Evolutionary conservation across 2,329 filamentous ascomycete genomes (phyloP), one percentile per base, ranked within the genome.

Genomic region (Raffaelea albimanens): DNA sequence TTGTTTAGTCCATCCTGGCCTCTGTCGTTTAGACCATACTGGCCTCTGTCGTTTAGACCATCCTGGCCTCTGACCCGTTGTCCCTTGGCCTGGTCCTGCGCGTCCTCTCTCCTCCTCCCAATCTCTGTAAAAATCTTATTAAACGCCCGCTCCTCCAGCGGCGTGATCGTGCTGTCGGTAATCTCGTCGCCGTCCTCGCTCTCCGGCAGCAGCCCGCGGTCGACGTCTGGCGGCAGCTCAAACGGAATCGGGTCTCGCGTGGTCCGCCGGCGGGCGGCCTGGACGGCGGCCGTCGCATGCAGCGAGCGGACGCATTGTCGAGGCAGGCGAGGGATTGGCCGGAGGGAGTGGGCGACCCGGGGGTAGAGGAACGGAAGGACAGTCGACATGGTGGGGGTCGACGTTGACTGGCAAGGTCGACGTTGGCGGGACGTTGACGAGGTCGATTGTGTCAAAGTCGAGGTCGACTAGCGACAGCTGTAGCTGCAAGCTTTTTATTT

Each of bases 321-420:
- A n/a, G n/a, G n/a, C n/a, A n/a, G n/a, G n/a, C n/a, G n/a, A n/a
- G n/a, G n/a, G n/a, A n/a, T n/a, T n/a, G n/a, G n/a, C n/a, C n/a
- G n/a, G n/a, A n/a, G n/a, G n/a, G n/a, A n/a, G n/a, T n/a, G n/a
- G n/a, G n/a, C n/a, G n/a, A n/a, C n/a, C n/a, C n/a, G n/a, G n/a
- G 85, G 82, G 59, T 87, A 88, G 7, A 89, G 70, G 49, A 88
- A 88, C 0, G 83, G 80, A 4, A 81, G 64, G 14, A 80, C 73
- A 2, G 68, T 65, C 14, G 69, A 61, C 69, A 77, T 77, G 20
- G n/a, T 21, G 20, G 20, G 20, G 2, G 53, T 46, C 25, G 1
- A 9, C 22, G 13, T 20, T 19, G 33, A 21, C 10, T n/a, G n/a
- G n/a, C n/a, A n/a, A n/a, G n/a, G n/a, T n/a, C n/a, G n/a, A n/a